Conservation (phyloP, 1,284 basidiomycete genomes). For the Schizophyllum commune region DNA sequence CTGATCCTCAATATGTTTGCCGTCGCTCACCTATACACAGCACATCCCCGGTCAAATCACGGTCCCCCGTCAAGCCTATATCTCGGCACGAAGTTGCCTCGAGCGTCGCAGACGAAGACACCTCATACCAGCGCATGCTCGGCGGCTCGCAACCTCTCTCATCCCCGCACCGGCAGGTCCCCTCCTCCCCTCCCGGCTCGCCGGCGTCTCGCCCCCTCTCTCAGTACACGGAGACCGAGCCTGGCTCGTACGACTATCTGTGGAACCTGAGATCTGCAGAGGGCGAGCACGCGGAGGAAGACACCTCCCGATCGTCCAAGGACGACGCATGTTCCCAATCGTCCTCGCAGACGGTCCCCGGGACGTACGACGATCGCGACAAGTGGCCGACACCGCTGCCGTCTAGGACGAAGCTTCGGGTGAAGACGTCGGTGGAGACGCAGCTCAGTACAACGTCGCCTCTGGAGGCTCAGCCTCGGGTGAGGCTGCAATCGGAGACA, state of each 20-base stretch:
- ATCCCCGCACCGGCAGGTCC: neutral
- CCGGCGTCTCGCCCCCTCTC: neutral
- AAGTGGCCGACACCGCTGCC: neutral
- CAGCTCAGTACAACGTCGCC: neutral
- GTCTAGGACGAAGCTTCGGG: too few species aligned
- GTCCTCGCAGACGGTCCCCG: neutral
- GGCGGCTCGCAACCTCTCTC: neutral
- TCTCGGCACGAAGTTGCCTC: neutral
- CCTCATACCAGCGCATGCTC: neutral
- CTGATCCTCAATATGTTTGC: neutral
- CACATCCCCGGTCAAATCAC: too few species aligned
- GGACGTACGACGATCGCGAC: neutral
- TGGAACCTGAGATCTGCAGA: neutral
- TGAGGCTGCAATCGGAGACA: neutral
- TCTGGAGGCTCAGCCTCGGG: too few species aligned
- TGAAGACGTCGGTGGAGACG: too few species aligned
- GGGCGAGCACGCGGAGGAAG: too few species aligned
- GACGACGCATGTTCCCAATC: too few species aligned
- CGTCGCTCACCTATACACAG: too few species aligned
- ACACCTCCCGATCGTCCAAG: too few species aligned
- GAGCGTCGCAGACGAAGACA: neutral
- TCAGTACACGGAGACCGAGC: neutral
- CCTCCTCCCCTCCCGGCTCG: neutral
- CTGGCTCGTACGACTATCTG: neutral
- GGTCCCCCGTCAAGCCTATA: neutral